phyloP scores from a whole-genome alignment of 2,329 filamentous ascomycete species.

The Aureobasidium sp. region DNA sequence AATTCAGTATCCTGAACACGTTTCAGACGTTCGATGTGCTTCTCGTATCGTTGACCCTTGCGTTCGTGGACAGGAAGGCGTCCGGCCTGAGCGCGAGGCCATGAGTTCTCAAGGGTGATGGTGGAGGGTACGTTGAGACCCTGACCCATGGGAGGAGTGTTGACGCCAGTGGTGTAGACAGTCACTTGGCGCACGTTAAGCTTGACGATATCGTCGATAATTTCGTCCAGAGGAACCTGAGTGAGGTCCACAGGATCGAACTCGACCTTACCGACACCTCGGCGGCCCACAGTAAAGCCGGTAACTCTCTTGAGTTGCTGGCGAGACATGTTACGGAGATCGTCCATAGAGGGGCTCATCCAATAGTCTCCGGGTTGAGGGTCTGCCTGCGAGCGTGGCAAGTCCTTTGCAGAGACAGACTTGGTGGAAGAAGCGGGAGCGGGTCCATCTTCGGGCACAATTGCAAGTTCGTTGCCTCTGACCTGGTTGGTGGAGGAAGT shows the following conservation, averaged over 20 bases:
- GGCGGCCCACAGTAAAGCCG: constrained; percentile 73
- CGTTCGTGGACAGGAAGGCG: constrained; percentile 50
- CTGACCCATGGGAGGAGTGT: constrained; percentile 78
- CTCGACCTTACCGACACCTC: constrained; percentile 70
- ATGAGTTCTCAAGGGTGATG: constrained; percentile 86
- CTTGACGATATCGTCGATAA: constrained; percentile 68
- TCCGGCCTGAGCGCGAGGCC: constrained; percentile 66
- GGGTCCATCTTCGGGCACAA: constrained; percentile 65
- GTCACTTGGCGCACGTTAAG: constrained; percentile 74
- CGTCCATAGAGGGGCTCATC: constrained; percentile 69
- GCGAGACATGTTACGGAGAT: constrained; percentile 72
- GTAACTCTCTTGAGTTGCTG: constrained; percentile 67
- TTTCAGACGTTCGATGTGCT: constrained; percentile 76
- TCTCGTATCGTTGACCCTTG: constrained; percentile 60
- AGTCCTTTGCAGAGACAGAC: constrained; percentile 4
- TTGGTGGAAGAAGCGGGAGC: constrained; percentile 18
- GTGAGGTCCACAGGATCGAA: constrained; percentile 84
- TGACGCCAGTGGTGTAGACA: constrained; percentile 68
- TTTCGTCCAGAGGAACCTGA: constrained; percentile 68
- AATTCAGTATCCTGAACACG: constrained; percentile 75
- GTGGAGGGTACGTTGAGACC: constrained; percentile 86
- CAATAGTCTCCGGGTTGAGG: constrained; percentile 72
- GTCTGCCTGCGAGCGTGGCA: constrained; percentile 13
- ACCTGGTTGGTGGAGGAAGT: constrained; percentile 62
- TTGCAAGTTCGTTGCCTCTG: constrained; percentile 63